Conservation (phyloP, 805 yeast species). For the Ogataea henricii region DNA sequence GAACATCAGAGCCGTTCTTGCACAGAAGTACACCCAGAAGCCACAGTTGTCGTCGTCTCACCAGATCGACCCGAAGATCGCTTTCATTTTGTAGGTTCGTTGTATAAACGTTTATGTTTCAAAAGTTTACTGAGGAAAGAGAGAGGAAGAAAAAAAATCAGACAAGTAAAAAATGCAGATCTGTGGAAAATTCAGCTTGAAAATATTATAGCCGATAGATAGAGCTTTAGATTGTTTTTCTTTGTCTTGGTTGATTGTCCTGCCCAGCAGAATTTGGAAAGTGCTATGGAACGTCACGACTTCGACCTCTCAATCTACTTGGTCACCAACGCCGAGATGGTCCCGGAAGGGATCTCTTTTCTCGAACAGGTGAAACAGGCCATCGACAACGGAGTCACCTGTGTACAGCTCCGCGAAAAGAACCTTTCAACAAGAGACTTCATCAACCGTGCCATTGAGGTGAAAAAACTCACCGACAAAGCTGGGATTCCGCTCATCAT, state of each 20-base stretch:
- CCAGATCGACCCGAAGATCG: conserved; percentile 63
- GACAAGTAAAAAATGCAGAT: not conserved
- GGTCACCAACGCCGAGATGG: conserved; percentile 78
- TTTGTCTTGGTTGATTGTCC: too few relatives aligned
- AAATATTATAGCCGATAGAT: too few relatives aligned
- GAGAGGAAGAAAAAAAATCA: not conserved
- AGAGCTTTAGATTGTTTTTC: too few relatives aligned
- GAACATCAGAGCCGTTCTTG: conserved; percentile 64
- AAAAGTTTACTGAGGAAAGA: not conserved
- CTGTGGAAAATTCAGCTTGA: too few relatives aligned
- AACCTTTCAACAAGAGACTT: conserved; percentile 66
- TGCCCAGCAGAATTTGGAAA: too few relatives aligned
- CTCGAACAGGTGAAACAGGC: conserved; percentile 64
- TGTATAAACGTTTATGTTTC: not conserved
- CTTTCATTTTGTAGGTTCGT: conserved; percentile 36
- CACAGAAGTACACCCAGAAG: conserved; percentile 70
- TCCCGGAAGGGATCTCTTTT: conserved; percentile 61
- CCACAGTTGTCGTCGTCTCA: conserved; percentile 83
- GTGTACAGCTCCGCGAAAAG: conserved; percentile 86
- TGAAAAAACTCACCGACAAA: conserved; percentile 61
- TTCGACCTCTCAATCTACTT: conserved; percentile 66
- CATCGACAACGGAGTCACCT: conserved; percentile 70
- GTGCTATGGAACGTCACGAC: conserved; percentile 3
- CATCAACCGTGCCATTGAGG: conserved; percentile 56
- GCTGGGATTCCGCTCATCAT: conserved; percentile 75